Conservation (phyloP, 2,329 filamentous ascomycete species). For the Arachnomyces sp. region DNA sequence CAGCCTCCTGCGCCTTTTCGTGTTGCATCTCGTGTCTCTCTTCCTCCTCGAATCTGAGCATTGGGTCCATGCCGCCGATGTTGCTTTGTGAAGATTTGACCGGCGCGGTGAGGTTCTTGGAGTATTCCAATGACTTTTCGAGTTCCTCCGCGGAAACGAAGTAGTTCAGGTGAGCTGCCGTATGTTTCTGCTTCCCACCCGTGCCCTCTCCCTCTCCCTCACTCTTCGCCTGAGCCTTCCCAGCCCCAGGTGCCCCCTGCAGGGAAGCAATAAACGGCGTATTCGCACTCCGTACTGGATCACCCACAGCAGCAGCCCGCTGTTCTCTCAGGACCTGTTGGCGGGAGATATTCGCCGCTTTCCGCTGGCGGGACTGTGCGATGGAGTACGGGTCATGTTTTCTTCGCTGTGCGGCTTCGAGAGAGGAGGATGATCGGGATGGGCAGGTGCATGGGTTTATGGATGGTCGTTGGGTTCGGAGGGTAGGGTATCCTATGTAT, state of each 20-base stretch:
- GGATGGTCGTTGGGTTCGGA: slow-evolving; percentile 28
- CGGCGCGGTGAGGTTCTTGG: slow-evolving; percentile 52
- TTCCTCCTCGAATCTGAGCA: slow-evolving; percentile 28
- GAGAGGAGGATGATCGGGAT: slow-evolving; percentile 57
- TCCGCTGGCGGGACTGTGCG: slow-evolving; percentile 73
- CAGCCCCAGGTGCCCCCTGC: slow-evolving; percentile 20
- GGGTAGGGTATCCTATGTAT: slow-evolving; percentile 11
- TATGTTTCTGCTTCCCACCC: slow-evolving; percentile 19
- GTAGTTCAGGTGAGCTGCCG: slow-evolving; percentile 56
- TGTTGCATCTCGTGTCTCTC: slow-evolving; percentile 49
- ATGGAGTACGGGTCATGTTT: slow-evolving; percentile 73
- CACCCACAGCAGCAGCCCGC: slow-evolving; percentile 58
- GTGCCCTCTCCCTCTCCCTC: slow-evolving; percentile 11
- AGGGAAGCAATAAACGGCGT: slow-evolving; percentile 82
- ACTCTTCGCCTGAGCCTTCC: slow-evolving; percentile 3
- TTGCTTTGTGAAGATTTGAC: slow-evolving; percentile 22
- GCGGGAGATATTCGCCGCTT: slow-evolving; percentile 70
- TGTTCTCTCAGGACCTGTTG: slow-evolving; percentile 60
- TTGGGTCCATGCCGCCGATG: slow-evolving; percentile 31
- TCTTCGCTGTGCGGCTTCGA: slow-evolving; percentile 55
- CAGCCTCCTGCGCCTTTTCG: slow-evolving; percentile 61
- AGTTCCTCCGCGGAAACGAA: slow-evolving; percentile 63
- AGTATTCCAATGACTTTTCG: slow-evolving; percentile 55
- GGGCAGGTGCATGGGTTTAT: slow-evolving; percentile 44
- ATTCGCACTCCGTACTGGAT: slow-evolving; percentile 67